Evolutionary conservation across 306 rosid genomes (phyloP).

Genomic region (Pterocarpus santalinus): DNA sequence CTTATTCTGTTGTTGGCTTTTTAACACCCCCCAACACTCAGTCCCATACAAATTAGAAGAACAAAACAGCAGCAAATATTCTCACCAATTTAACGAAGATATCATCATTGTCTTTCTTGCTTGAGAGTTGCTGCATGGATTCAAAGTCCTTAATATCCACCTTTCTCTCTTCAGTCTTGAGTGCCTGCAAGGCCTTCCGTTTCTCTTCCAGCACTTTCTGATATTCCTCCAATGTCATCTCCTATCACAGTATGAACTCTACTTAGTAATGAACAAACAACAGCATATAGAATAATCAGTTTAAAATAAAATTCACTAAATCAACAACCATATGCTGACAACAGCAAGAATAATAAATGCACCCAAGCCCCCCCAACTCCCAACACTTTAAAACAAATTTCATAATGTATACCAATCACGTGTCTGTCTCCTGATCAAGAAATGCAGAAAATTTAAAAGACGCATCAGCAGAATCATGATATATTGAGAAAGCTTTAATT

Average conservation of each 20-base stretch:
- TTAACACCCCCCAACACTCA: not conserved
- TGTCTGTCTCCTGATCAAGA: not conserved
- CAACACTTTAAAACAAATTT: no score
- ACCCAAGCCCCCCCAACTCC: not conserved
- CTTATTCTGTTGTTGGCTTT: not conserved
- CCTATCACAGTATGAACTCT: conserved; percentile 55
- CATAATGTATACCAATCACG: no score
- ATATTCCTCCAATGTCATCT: conserved; percentile 97
- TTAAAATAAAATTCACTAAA: not conserved
- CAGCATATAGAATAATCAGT: not conserved
- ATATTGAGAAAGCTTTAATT: not conserved
- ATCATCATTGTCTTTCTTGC: conserved; percentile 84
- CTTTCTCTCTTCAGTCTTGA: conserved; percentile 85
- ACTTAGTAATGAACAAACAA: conserved; percentile 34
- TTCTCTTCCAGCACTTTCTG: conserved; percentile 87
- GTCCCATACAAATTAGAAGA: not conserved
- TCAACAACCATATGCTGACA: not conserved
- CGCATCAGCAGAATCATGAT: not conserved
- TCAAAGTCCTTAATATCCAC: conserved; percentile 85
- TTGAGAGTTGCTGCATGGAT: conserved; percentile 85
- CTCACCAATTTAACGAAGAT: conserved; percentile 85
- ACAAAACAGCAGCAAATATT: not conserved
- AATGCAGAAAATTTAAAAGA: not conserved
- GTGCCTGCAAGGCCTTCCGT: conserved; percentile 81
- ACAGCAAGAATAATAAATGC: conserved; percentile 9